phyloP scores from a whole-genome alignment of 1,284 basidiomycete species.

The Ustilago loliicola region DNA sequence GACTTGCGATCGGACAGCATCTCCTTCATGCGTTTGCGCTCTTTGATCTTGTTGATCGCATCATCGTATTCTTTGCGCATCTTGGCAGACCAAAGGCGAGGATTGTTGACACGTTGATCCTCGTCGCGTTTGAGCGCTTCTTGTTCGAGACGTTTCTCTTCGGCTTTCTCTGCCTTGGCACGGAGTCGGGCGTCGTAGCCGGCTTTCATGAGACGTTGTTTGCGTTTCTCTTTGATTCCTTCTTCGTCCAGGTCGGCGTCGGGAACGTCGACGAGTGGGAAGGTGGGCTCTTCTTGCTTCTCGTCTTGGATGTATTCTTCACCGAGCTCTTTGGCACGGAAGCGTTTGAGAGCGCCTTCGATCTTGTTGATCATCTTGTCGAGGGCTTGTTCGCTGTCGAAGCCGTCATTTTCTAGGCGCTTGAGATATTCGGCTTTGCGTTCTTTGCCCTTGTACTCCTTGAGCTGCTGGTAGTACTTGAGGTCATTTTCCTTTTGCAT shows the following conservation, averaged over 20 bases:
- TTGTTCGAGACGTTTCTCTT: slow-evolving; percentile 75
- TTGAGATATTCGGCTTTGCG: slow-evolving; percentile 81
- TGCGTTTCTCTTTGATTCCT: slow-evolving; percentile 91
- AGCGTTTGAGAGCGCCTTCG: slow-evolving; percentile 78
- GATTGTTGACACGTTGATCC: slow-evolving; percentile 76
- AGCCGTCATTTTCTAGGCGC: slow-evolving; percentile 75
- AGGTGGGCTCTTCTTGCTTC: slow-evolving; percentile 81
- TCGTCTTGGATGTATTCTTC: slow-evolving; percentile 67
- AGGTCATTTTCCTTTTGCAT: slow-evolving; percentile 86
- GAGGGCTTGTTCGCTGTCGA: slow-evolving; percentile 77
- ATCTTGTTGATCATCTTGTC: slow-evolving; percentile 84
- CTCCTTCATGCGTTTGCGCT: slow-evolving; percentile 83
- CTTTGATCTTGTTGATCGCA: slow-evolving; percentile 86
- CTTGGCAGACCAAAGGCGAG: slow-evolving; percentile 57
- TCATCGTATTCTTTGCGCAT: slow-evolving; percentile 67
- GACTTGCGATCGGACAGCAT: slow-evolving; percentile 92
- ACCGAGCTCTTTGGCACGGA: slow-evolving; percentile 80
- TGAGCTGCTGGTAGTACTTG: slow-evolving; percentile 78
- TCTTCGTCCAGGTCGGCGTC: slow-evolving; percentile 96
- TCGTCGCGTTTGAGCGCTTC: slow-evolving; percentile 84
- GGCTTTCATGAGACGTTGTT: slow-evolving; percentile 92
- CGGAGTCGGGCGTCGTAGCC: slow-evolving; percentile 92
- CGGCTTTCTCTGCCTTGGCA: slow-evolving; percentile 84
- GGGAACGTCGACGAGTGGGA: slow-evolving; percentile 89
- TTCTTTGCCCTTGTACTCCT: slow-evolving; percentile 78